Evolutionary conservation across 2,329 filamentous ascomycete species (phyloP).

Genomic region (Meredithiella fracta): DNA sequence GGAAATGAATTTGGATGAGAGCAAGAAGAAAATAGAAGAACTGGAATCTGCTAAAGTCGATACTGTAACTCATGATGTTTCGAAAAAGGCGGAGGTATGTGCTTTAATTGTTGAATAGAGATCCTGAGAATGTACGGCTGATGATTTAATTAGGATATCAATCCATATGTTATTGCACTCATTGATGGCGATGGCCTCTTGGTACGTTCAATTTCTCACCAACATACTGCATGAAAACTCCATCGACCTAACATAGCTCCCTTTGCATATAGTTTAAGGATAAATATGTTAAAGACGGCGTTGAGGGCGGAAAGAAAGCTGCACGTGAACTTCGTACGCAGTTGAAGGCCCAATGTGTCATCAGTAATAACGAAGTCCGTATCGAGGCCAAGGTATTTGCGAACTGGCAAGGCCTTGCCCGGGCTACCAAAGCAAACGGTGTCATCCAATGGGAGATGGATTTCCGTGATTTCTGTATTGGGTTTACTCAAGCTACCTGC

Average conservation of each 20-base stretch:
- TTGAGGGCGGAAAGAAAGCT: slow-evolving; percentile 37
- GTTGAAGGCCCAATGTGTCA: slow-evolving; percentile 30
- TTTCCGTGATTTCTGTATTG: slow-evolving; percentile 39
- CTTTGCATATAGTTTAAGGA: slow-evolving; percentile 36
- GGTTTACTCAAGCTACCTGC: slow-evolving; percentile 42
- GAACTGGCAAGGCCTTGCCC: slow-evolving; percentile 35
- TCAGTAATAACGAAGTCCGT: slow-evolving; percentile 29
- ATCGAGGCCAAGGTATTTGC: slow-evolving; percentile 40
- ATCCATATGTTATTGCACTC: slow-evolving; percentile 42
- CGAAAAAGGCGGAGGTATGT: too few species aligned
- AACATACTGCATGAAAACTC: too few species aligned
- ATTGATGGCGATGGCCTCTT: slow-evolving; percentile 48
- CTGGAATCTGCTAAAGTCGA: too few species aligned
- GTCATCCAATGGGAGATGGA: slow-evolving; percentile 27
- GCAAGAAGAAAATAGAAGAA: too few species aligned
- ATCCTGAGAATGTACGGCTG: too few species aligned
- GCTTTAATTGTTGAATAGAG: too few species aligned
- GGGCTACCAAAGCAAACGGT: slow-evolving; percentile 33
- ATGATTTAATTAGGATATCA: slow-evolving; percentile 32
- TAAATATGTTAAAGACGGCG: slow-evolving; percentile 34
- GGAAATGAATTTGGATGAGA: too few species aligned
- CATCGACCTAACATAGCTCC: background rate
- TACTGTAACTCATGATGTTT: too few species aligned
- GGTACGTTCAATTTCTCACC: slow-evolving; percentile 22
- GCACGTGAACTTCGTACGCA: slow-evolving; percentile 33